Evolutionary conservation across 208 protist genomes (phyloP).

Genomic region (Angomonas ambiguus): DNA sequence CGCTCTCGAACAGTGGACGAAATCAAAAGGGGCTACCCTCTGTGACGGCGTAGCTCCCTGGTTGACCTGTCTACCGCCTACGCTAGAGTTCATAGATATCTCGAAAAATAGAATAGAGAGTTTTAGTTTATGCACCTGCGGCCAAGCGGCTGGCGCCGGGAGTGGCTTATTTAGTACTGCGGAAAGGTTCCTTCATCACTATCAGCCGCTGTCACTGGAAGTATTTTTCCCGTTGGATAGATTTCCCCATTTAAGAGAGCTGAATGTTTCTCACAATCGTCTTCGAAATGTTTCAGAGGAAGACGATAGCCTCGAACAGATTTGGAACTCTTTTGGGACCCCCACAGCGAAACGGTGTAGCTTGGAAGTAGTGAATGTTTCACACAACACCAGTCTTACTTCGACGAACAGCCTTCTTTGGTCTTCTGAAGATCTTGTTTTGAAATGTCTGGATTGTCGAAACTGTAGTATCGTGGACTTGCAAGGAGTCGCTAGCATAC

Average conservation of each 20-base stretch:
- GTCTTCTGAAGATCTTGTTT: neutral
- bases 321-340: conserved; percentile 20
- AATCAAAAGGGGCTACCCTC: neutral
- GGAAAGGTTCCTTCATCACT: too few species aligned
- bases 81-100: conserved; percentile 59
- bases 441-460: conserved; percentile 14
- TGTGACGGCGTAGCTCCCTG: conserved; percentile 51
- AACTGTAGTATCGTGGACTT: conserved; percentile 23
- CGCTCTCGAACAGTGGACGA: neutral
- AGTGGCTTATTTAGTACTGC: too few species aligned
- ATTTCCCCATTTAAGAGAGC: conserved; percentile 43
- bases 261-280: conserved; percentile 17
- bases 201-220: too few species aligned
- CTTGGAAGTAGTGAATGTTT: conserved; percentile 27
- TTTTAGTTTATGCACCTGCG: conserved; percentile 48
- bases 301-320: conserved; percentile 47
- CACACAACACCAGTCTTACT: conserved; percentile 34
- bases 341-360: conserved; percentile 7
- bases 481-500: conserved; percentile 22
- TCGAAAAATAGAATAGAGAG: conserved; percentile 63
- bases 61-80: conserved; percentile 53
- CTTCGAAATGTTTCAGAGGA: conserved; percentile 29
- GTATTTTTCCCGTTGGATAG: too few species aligned
- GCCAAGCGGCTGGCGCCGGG: neutral
- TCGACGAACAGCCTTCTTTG: conserved; percentile 55